Evolutionary conservation across 2,329 filamentous ascomycete genomes (phyloP), one percentile per base, ranked within the genome.

Genomic region (Fusarium hostae): DNA sequence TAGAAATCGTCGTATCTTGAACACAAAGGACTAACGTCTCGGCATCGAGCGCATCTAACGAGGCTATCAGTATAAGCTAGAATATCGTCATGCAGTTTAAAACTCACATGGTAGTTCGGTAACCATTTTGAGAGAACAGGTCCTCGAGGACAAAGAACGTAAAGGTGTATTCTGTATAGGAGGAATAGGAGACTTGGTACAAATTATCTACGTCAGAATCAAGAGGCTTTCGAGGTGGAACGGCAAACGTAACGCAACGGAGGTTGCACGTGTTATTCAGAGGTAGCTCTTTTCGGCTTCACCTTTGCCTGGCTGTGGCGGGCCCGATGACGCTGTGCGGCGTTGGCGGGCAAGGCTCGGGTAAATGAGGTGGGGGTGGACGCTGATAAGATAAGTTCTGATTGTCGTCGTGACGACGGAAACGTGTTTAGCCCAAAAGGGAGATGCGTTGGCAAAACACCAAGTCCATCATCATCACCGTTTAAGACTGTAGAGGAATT

Each of bases 1-100:
- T 58, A 39, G 39, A 59, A 54, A 30, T 26, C 50, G 40, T 44
- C 26, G 30, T 40, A 47, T 51, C 22, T 35, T 24, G 40, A 44
- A 15, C 24, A 32, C 15, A 48, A 26, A n/a, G 39, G 45, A 82
- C 87, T 78, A 78, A 95, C 93, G 93, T 97, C 86, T 99, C 96
- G 78, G 96, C 96, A 84, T 99, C 96, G 75, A 97, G 94, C 79
- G 96, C 96, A 87, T 98, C 96, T 98, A 64, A 18, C 40, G 44
- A 40, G 59, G 48, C 44, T 24, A 58, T 76, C n/a, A 76, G 70
- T 57, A 59, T 26, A 45, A 22, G 18, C 13, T 30, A 12, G 30
- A 43, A 39, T 20, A 26, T 34, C 16, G 58, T 66, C 51, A 66
- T 44, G 58, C 61, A 66, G 54, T 66, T 66, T 20, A 55, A 61